These are phyloP conservation scores for Hypomontagnella submonticulosa DNA, from an alignment of 495 filamentous ascomycete species.

Conservation along the genomic window DNA sequence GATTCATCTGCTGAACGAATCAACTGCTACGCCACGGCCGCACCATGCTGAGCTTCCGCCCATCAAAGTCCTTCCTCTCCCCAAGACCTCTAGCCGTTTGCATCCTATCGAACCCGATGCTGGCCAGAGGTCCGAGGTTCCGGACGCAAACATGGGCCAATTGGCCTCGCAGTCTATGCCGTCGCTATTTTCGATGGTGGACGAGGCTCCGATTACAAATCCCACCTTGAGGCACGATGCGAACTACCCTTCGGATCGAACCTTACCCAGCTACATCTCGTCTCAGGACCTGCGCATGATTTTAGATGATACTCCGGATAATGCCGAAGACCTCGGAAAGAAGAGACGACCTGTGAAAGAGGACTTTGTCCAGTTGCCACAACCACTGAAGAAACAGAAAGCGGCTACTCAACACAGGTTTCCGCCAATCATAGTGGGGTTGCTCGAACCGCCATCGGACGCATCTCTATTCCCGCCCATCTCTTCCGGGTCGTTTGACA, in stretches of 20 bases:
- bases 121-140: conserved; percentile 50
- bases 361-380: conserved; percentile 65
- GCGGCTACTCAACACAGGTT: conserved; percentile 58
- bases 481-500: conserved; percentile 62
- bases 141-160: conserved; percentile 40
- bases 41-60: conserved; percentile 58
- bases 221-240: conserved; percentile 34
- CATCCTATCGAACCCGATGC: conserved; percentile 60
- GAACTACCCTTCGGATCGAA: conserved; percentile 35
- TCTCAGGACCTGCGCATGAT: conserved; percentile 60
- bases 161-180: conserved; percentile 50
- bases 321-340: conserved; percentile 53
- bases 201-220: conserved; percentile 32
- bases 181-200: conserved; percentile 48
- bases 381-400: conserved; percentile 67
- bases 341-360: conserved; percentile 63
- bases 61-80: conserved; percentile 53
- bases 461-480: conserved; percentile 79
- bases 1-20: conserved; percentile 66
- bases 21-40: conserved; percentile 50
- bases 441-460: conserved; percentile 80
- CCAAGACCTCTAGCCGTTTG: conserved; percentile 52
- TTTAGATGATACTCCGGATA: conserved; percentile 54
- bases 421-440: conserved; percentile 75
- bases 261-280: conserved; percentile 46